Base-by-base conservation (phyloP, 148 eudicot genomes). In the Vaccinium myrtillus region DNA sequence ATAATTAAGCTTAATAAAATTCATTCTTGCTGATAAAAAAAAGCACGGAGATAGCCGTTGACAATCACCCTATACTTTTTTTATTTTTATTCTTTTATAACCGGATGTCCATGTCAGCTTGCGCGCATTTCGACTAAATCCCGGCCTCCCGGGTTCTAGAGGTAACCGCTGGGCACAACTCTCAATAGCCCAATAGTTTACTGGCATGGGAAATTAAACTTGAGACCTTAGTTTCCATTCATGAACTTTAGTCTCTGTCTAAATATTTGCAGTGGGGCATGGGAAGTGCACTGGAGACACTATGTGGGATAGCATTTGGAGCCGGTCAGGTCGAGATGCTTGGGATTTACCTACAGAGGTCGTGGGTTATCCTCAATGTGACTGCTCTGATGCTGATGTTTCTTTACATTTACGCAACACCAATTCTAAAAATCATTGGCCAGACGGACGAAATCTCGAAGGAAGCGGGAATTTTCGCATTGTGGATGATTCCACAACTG, bases 231-330 rank as follows among this genome's bases (percentile, higher is more conserved):
- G 53, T 23, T 23, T 63, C 10, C 70, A n/a, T 63, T 63, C 13
- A 19, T 58, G 63, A 58, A 58, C 63, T 19, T 63, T 2, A 21
- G 71, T 23, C 32, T 23, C 32, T 65, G 10, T 65, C 27, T 25
- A 23, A 25, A 4, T 55, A 55, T 55, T 27, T 12, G 5, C 27
- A 87, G 89, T 70, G 87, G 85, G 90, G 90, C 8, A 84, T 88
- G 90, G 90, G 90, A 10, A 88, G 90, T 46, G 90, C 90, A 2
- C 70, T 88, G 15, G 90, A 89, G 69, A 89, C 90, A 11, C 87
- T 89, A 18, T 89, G 89, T 59, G 90, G 90, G 54, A 86, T 84
- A 74, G 89, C 90, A 10, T 89, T 6, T 55, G 90, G 90, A 65
- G 89, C 89, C 0, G 90, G 90, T 0, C 67, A 89, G 49, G 75